Base-by-base conservation (phyloP, 371 early-diverging fungal genomes). In the Rhizopus sp. region DNA sequence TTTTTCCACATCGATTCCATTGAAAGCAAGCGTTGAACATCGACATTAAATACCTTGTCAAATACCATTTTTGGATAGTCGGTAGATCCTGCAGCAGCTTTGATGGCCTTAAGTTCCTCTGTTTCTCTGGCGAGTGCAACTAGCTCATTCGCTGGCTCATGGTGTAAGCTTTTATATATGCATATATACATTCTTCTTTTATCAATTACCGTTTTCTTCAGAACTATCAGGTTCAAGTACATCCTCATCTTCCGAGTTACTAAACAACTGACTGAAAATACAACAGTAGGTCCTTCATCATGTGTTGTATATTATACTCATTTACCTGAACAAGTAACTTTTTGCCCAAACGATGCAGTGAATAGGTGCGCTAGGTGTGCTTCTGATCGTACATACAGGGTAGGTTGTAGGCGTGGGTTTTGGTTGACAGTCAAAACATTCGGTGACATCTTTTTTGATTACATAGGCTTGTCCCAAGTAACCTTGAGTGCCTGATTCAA, bases 341-440 rank as follows among this genome's bases (percentile, higher is more conserved):
- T 99, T 99, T 51, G 98, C 95, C 99, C 99, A 99, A 23, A 97
- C 97, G 53, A 99, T 93, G 62, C 99, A 99, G 74, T 99, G 99
- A 40, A 98, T 94, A 9, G 99, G 98, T 30, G 87, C 86, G 44
- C 87, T 90, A 0, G 99, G 99, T 4, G 96, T 98, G 39, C 92
- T 89, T 47, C 99, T 86, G 62, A 99, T 98, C 3, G 99, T 99
- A 70, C 99, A 99, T 1, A 99, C 93, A 7, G 99, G 94, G 54
- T 86, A 95, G 0, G 95, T 90, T 45, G 85, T 93, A 33, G 87
- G 93, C 55, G 90, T 90, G 2, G 91, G 86, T 64, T 95, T 94
- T 44, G 96, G 95, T 34, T 91, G 87, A 72, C 99, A 99, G 59
- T 97, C 99, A 77, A 95, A 99, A 79, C 99, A 99, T 66, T 98